Evolutionary conservation across 2,329 filamentous ascomycete genomes (phyloP).

Genomic region (Verticillium nubilum): DNA sequence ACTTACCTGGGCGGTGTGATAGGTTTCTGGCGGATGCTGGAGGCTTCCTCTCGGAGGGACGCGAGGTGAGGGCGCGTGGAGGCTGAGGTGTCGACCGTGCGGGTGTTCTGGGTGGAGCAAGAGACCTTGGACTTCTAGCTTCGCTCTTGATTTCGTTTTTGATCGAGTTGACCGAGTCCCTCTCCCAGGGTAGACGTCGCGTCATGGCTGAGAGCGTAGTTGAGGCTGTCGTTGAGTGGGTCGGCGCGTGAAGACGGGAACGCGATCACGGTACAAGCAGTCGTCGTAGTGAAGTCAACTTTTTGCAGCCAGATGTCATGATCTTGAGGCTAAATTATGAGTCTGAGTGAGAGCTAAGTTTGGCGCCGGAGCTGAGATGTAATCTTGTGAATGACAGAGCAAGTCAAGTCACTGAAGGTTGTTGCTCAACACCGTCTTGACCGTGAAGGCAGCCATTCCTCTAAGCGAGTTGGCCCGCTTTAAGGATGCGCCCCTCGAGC

Average conservation of each 20-base stretch:
- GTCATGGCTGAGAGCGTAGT: conserved; percentile 37
- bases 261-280: too few species aligned
- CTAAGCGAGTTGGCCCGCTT: neutral
- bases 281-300: too few species aligned
- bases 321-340: too few species aligned
- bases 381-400: neutral
- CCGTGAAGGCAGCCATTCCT: neutral
- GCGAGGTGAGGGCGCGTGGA: neutral
- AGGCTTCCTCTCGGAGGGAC: conserved; percentile 7
- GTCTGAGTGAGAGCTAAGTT: neutral
- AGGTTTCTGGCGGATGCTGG: neutral
- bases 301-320: too few species aligned
- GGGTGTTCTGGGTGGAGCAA: conserved; percentile 8
- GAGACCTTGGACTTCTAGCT: conserved; percentile 7
- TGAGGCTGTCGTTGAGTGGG: too few species aligned
- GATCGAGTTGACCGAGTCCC: neutral
- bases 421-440: too few species aligned
- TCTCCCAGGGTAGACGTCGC: conserved; percentile 42
- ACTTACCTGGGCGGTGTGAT: neutral
- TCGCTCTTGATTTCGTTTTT: neutral
- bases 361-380: too few species aligned
- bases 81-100: neutral
- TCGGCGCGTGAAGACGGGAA: neutral
- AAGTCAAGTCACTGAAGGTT: too few species aligned
- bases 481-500: too few species aligned